Evolutionary conservation across 805 yeast genomes (phyloP).

Genomic region (Isabelozyma rhagii): DNA sequence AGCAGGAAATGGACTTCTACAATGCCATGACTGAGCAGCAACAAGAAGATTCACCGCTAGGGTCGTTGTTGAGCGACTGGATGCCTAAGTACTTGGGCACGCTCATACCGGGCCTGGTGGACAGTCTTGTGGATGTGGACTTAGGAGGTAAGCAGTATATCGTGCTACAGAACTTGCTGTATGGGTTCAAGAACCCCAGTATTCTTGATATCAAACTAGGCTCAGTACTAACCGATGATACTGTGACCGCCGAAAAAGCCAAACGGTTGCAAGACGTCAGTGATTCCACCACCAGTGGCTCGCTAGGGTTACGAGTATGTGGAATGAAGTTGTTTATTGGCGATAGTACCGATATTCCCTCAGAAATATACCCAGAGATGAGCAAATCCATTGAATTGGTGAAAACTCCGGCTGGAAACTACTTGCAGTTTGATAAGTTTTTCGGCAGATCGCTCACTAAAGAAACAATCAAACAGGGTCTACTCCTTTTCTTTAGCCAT

Average conservation of each 20-base stretch:
- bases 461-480: conserved; percentile 41
- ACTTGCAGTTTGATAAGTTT: conserved; percentile 56
- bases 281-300: conserved; percentile 73
- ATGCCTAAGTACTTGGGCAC: conserved; percentile 65
- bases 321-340: conserved; percentile 66
- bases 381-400: conserved; percentile 11
- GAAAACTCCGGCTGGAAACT: conserved; percentile 29
- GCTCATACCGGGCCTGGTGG: conserved; percentile 39
- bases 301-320: conserved; percentile 72
- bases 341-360: conserved; percentile 6
- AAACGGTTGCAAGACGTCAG: conserved; percentile 64
- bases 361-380: conserved; percentile 13
- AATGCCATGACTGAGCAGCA: conserved; percentile 23
- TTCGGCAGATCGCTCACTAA: conserved; percentile 64
- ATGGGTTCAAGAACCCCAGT: conserved; percentile 63
- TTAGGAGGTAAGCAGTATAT: conserved; percentile 36
- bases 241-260: conserved; percentile 50
- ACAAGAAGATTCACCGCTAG: conserved; percentile 21
- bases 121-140: not conserved
- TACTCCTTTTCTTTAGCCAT: conserved; percentile 42
- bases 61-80: conserved; percentile 47
- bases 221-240: conserved; percentile 59
- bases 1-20: conserved; percentile 78
- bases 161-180: conserved; percentile 68
- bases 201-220: conserved; percentile 87